phyloP scores from a whole-genome alignment of 768 basidiomycete genomes.

The Russula emetica region DNA sequence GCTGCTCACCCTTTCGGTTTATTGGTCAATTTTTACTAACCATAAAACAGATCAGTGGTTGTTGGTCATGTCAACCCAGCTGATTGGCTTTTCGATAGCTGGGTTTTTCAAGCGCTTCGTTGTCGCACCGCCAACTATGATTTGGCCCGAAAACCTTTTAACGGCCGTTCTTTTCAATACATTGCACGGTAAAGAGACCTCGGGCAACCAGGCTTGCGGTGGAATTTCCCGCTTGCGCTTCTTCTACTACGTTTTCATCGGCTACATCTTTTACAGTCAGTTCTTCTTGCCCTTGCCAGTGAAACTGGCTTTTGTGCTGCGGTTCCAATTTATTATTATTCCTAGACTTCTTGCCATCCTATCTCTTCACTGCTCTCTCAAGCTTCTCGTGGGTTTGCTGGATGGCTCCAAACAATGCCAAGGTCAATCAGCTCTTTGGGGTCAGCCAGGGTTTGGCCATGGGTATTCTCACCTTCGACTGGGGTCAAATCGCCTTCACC shows the following conservation, averaged over 20 bases:
- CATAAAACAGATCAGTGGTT: slow-evolving; percentile 35
- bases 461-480: slow-evolving; percentile 77
- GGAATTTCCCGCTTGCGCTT: slow-evolving; percentile 52
- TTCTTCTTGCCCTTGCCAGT: slow-evolving; percentile 72
- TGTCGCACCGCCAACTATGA: slow-evolving; percentile 43
- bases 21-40: neutral
- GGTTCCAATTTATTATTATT: slow-evolving; percentile 22
- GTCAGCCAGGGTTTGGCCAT: slow-evolving; percentile 44
- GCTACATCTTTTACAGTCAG: slow-evolving; percentile 43
- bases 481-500: slow-evolving; percentile 69
- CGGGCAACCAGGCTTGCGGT: slow-evolving; percentile 42
- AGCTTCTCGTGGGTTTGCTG: slow-evolving; percentile 49
- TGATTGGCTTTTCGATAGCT: slow-evolving; percentile 42
- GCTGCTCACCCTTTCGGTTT: neutral
- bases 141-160: slow-evolving; percentile 44
- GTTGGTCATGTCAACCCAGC: slow-evolving; percentile 41
- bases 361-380: slow-evolving; percentile 31
- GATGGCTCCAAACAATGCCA: slow-evolving; percentile 68
- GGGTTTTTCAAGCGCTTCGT: slow-evolving; percentile 45
- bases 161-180: slow-evolving; percentile 46
- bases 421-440: slow-evolving; percentile 74
- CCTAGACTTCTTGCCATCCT: slow-evolving; percentile 15
- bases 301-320: slow-evolving; percentile 34
- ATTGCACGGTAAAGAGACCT: slow-evolving; percentile 37
- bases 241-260: slow-evolving; percentile 44